Percentiles rank a stretch among this genome's conserved stretches.
phyloP scores from a whole-genome alignment of 164 flowering plant genomes.

The Stephania japonica region DNA sequence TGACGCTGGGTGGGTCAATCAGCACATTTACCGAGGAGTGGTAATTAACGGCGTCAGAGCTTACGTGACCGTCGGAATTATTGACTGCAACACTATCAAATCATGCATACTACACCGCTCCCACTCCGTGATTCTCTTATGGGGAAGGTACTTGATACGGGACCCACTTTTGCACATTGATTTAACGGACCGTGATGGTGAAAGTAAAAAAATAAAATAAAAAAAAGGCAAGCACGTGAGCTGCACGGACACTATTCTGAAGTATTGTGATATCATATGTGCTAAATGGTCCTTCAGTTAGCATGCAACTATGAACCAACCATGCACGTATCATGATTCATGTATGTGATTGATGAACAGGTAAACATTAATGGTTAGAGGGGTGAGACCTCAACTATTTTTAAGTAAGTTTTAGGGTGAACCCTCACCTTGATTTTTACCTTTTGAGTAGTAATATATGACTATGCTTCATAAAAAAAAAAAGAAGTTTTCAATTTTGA shows the following conservation, averaged over 20 bases:
- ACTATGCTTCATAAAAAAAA: too few relatives aligned
- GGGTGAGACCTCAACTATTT: too few relatives aligned
- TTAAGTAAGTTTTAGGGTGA: too few relatives aligned
- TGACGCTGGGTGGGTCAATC: slow-evolving; percentile 2
- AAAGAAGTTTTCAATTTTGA: too few relatives aligned
- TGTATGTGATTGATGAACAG: too few relatives aligned
- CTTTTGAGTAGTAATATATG: too few relatives aligned
- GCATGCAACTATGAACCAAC: too few relatives aligned
- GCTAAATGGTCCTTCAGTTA: too few relatives aligned
- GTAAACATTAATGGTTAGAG: too few relatives aligned
- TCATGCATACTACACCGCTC: not conserved
- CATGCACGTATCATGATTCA: too few relatives aligned
- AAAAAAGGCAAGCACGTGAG: not conserved
- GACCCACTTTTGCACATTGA: not conserved
- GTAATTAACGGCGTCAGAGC: slow-evolving; percentile 12
- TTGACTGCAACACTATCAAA: slow-evolving; percentile 13
- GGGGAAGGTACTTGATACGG: slow-evolving; percentile 6
- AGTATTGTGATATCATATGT: too few relatives aligned
- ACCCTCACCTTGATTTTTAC: too few relatives aligned
- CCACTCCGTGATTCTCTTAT: slow-evolving; percentile 5
- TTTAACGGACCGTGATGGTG: not conserved
- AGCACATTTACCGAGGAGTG: not conserved
- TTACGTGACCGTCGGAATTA: slow-evolving; percentile 22
- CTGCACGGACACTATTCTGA: not conserved
- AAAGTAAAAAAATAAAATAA: not conserved